These are phyloP conservation scores for Amorphotheca resinae DNA, from an alignment of 495 filamentous ascomycete genomes.

Conservation along the genomic window DNA sequence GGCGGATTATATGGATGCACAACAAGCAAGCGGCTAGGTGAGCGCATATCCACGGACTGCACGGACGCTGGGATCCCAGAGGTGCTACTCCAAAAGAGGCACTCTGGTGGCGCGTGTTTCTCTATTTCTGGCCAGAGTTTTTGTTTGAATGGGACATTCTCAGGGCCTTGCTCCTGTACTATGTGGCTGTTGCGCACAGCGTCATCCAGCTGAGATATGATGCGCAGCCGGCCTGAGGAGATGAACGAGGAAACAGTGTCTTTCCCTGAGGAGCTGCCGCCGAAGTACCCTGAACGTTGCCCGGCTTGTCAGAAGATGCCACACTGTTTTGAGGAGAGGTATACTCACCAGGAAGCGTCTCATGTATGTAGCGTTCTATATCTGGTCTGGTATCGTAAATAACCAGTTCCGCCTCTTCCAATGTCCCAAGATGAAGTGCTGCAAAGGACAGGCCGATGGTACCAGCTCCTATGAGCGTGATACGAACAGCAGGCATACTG, in stretches of 20 bases:
- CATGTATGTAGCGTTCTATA: constrained; percentile 31
- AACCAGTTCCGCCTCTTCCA: constrained; percentile 27
- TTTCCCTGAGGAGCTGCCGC: too few species aligned
- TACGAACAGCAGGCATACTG: too few species aligned
- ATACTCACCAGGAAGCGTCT: constrained; percentile 26
- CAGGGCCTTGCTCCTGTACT: constrained; percentile 48
- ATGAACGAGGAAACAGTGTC: constrained; percentile 2
- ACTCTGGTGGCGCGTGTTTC: constrained; percentile 22
- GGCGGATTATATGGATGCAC: constrained; percentile 52
- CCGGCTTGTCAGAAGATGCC: too few species aligned
- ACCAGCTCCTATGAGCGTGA: constrained; percentile 42
- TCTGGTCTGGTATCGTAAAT: constrained; percentile 43
- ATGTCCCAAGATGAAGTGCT: constrained; percentile 38
- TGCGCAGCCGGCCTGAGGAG: constrained; percentile 20
- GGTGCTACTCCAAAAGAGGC: constrained; percentile 41
- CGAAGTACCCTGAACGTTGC: too few species aligned
- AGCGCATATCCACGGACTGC: constrained; percentile 27
- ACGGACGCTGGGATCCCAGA: constrained; percentile 41
- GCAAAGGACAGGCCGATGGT: constrained; percentile 51
- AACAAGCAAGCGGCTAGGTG: constrained; percentile 32
- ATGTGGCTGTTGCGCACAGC: constrained; percentile 36
- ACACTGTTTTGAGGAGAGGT: too few species aligned
- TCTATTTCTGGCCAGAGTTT: constrained; percentile 38
- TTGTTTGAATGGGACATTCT: constrained; percentile 38
- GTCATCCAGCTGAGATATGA: constrained; percentile 26